These are phyloP conservation scores for Russula abietina DNA, from an alignment of 768 basidiomycete genomes.

Conservation along the genomic window DNA sequence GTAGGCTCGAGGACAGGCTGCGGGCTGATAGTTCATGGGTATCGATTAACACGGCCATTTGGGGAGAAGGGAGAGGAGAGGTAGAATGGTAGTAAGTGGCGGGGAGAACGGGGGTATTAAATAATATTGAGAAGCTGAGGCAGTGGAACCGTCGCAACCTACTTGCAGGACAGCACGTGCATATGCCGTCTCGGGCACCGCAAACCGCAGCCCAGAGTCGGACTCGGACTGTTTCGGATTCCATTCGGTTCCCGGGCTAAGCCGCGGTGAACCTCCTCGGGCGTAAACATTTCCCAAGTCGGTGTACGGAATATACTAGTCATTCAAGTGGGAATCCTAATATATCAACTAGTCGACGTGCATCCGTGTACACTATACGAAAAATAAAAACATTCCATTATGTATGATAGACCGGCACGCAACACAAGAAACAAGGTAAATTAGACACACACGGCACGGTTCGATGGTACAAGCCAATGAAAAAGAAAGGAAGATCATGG, in stretches of 20 bases:
- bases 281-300: neutral
- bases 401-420: conserved; percentile 14
- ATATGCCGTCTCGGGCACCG: neutral
- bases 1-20: conserved; percentile 34
- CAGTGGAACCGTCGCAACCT: too few relatives aligned
- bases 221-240: neutral
- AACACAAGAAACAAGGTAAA: conserved; percentile 9
- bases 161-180: neutral
- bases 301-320: neutral
- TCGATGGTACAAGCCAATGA: neutral
- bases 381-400: neutral
- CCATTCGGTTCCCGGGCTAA: neutral
- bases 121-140: neutral
- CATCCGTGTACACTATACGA: conserved; percentile 9
- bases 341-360: conserved; percentile 10
- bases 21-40: conserved; percentile 24
- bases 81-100: neutral
- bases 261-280: neutral
- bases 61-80: neutral
- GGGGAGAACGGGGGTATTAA: neutral
- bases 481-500: neutral
- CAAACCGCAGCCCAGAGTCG: neutral
- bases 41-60: conserved; percentile 22
- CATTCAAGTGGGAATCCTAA: conserved; percentile 10
- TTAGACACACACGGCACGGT: conserved; percentile 22